Conservation (phyloP, 148 eudicot species). For the Limonium bicolor region DNA sequence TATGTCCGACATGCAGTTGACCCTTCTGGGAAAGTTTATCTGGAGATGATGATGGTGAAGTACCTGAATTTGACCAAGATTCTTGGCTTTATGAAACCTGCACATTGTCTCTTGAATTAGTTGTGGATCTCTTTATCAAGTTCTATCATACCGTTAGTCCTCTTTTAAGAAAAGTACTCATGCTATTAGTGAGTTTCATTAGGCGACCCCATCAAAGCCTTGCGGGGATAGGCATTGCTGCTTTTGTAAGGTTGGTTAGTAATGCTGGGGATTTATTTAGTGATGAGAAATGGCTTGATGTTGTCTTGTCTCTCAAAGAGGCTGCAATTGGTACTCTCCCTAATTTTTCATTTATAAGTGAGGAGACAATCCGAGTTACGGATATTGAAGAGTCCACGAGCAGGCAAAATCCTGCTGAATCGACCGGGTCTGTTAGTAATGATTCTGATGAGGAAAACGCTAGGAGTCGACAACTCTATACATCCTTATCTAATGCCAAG, state of each 20-base stretch:
- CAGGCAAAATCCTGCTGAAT: slow-evolving; percentile 27
- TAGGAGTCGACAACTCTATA: slow-evolving; percentile 34
- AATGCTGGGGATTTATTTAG: slow-evolving; percentile 87
- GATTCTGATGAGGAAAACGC: slow-evolving; percentile 36
- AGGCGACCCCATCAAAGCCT: slow-evolving; percentile 97
- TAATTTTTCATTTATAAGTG: slow-evolving; percentile 50
- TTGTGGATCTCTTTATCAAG: slow-evolving; percentile 89
- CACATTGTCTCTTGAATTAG: slow-evolving; percentile 82
- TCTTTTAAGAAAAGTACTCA: slow-evolving; percentile 69
- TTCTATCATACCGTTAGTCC: slow-evolving; percentile 81
- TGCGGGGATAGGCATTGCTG: slow-evolving; percentile 97
- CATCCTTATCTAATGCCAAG: slow-evolving; percentile 69
- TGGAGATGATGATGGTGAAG: slow-evolving; percentile 24
- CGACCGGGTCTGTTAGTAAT: slow-evolving; percentile 19
- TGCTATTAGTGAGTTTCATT: slow-evolving; percentile 76
- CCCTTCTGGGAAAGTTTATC: slow-evolving; percentile 49
- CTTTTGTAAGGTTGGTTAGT: slow-evolving; percentile 90
- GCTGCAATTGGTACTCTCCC: slow-evolving; percentile 79
- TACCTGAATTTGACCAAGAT: slow-evolving; percentile 75
- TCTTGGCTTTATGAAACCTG: slow-evolving; percentile 99
- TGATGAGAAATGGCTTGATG: slow-evolving; percentile 91
- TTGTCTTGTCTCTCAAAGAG: slow-evolving; percentile 70
- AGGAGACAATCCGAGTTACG: slow-evolving; percentile 21
- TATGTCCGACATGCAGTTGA: slow-evolving; percentile 89
- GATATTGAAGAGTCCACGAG: slow-evolving; percentile 30